Percentiles rank a stretch among this genome's conserved stretches.
Evolutionary conservation across 2,329 filamentous ascomycete species (phyloP).

Genomic region (Trichoderma sp.): DNA sequence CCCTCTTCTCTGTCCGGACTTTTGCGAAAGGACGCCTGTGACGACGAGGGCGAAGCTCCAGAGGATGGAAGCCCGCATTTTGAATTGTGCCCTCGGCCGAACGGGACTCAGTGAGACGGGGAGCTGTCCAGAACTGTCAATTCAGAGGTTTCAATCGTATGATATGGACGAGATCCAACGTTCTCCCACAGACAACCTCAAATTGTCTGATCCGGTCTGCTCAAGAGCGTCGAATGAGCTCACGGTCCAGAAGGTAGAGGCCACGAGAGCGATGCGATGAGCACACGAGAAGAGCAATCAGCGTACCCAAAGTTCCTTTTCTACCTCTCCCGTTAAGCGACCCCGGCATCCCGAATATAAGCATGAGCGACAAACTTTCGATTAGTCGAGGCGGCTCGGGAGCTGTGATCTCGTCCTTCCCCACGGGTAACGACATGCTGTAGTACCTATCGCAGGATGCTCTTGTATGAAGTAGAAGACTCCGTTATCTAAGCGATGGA

Average conservation of each 20-base stretch:
- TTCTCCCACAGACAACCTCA: neutral
- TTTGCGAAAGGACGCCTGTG: neutral
- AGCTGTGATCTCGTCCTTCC: conserved; percentile 8
- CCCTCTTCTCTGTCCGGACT: neutral
- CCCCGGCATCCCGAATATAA: neutral
- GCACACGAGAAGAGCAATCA: neutral
- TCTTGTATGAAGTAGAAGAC: neutral
- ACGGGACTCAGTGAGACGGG: neutral
- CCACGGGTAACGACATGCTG: conserved; percentile 1
- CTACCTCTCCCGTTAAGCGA: neutral
- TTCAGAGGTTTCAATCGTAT: neutral
- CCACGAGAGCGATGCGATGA: neutral
- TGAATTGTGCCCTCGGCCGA: neutral
- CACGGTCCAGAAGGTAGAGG: neutral
- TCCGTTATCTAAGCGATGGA: neutral
- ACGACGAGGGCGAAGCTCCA: conserved; percentile 11
- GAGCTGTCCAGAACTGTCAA: neutral
- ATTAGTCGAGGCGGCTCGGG: conserved; percentile 4
- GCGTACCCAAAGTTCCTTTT: neutral
- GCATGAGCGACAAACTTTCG: neutral
- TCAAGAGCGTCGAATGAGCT: neutral
- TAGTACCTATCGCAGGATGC: too few species aligned
- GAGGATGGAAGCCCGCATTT: conserved; percentile 16
- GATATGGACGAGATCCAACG: neutral
- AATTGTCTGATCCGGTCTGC: neutral